Evolutionary conservation across 768 basidiomycete species (phyloP).

Genomic region (Suillus lakei): DNA sequence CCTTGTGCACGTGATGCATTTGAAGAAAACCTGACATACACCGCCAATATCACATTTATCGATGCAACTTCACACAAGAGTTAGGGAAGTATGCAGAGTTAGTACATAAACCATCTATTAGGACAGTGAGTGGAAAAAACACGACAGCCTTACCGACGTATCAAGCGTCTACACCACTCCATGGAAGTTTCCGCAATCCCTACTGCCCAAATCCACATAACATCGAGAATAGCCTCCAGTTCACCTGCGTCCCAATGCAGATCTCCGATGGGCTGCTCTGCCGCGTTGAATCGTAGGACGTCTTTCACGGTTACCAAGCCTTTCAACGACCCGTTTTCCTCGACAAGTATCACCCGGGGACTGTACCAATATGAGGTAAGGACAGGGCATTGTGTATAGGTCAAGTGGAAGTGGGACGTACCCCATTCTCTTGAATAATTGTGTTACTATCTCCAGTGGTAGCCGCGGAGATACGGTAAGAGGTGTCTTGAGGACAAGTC

Average conservation of each 20-base stretch:
- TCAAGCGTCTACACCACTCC: slow-evolving; percentile 28
- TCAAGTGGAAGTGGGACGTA: slow-evolving; percentile 44
- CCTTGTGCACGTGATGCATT: not conserved
- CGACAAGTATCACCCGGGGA: slow-evolving; percentile 95
- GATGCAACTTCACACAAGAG: not conserved
- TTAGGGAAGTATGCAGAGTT: not conserved
- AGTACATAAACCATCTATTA: not conserved
- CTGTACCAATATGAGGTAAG: slow-evolving; percentile 43
- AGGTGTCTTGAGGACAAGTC: slow-evolving; percentile 67
- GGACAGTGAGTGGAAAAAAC: slow-evolving; percentile 1
- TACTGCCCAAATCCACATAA: slow-evolving; percentile 59
- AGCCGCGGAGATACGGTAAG: slow-evolving; percentile 91
- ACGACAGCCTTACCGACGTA: slow-evolving; percentile 25
- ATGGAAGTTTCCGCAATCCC: slow-evolving; percentile 38
- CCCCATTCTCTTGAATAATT: slow-evolving; percentile 98
- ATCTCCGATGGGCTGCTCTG: slow-evolving; percentile 54
- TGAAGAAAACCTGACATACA: not conserved
- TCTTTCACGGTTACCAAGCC: slow-evolving; percentile 97
- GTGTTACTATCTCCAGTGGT: slow-evolving; percentile 96
- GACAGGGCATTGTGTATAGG: not conserved
- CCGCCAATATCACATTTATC: not conserved
- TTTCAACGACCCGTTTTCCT: slow-evolving; percentile 78
- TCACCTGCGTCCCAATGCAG: slow-evolving; percentile 68
- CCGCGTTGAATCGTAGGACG: slow-evolving; percentile 83
- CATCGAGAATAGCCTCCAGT: slow-evolving; percentile 66